A percentile compares a stretch with the other conserved stretches of the same genome.
Evolutionary conservation across 2,329 filamentous ascomycete genomes (phyloP).

Genomic region (Colletotrichum musae): DNA sequence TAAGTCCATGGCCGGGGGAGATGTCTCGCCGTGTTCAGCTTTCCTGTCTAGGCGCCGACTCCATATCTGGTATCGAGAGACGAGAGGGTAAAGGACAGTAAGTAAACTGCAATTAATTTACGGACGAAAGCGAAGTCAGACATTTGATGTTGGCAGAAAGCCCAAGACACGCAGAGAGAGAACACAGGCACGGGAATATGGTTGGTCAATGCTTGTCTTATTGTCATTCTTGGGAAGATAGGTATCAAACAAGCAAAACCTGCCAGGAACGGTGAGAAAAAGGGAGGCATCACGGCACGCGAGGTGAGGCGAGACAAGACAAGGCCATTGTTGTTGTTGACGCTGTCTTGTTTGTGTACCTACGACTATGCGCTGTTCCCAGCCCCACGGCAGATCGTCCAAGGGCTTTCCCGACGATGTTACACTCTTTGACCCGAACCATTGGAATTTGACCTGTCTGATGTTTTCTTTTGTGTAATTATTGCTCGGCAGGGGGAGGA

Average conservation of each 20-base stretch:
- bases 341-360: not conserved
- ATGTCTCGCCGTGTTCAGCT: not conserved
- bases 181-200: too few relatives aligned
- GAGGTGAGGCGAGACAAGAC: slow-evolving; percentile 5
- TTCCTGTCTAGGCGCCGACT: not conserved
- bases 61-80: not conserved
- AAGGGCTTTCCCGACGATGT: slow-evolving; percentile 16
- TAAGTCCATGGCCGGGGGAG: too few relatives aligned
- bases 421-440: slow-evolving; percentile 12
- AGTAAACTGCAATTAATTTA: not conserved
- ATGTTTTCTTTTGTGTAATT: not conserved
- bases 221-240: too few relatives aligned
- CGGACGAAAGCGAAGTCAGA: not conserved
- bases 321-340: slow-evolving; percentile 5
- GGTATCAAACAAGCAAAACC: too few relatives aligned
- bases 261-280: not conserved
- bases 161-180: too few relatives aligned
- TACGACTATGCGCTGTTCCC: too few relatives aligned
- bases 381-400: slow-evolving; percentile 9
- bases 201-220: too few relatives aligned
- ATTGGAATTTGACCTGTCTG: slow-evolving; percentile 3
- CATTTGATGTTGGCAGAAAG: not conserved
- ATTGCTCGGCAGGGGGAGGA: not conserved
- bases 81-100: not conserved
- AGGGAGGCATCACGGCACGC: not conserved